Evolutionary conservation across 306 rosid genomes (phyloP).

Genomic region (Malus orientalis): DNA sequence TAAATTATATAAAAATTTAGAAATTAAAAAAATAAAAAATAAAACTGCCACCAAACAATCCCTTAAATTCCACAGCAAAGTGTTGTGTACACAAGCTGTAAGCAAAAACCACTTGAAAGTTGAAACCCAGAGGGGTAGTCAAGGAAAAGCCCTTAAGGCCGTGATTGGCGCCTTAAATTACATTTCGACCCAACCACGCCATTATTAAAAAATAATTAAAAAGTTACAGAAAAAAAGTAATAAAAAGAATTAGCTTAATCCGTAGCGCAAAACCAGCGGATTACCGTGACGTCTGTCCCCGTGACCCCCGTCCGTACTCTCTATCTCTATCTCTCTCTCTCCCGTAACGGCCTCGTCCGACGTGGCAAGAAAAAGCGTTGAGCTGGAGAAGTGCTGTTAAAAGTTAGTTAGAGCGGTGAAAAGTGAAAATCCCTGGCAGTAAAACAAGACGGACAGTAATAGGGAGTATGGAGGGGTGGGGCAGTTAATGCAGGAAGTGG

Average conservation of each 20-base stretch:
- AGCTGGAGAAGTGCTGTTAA: background rate
- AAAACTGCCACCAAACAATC: constrained; percentile 14
- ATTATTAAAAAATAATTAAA: background rate
- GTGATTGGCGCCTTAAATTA: constrained; percentile 69
- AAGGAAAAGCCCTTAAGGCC: constrained; percentile 30
- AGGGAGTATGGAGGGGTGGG: background rate
- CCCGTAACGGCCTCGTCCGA: constrained; percentile 3
- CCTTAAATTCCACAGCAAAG: background rate
- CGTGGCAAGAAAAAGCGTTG: constrained; percentile 6
- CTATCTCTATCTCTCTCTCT: background rate
- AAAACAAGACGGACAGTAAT: background rate
- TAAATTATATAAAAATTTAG: background rate
- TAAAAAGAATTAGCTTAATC: background rate
- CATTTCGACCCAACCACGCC: constrained; percentile 33
- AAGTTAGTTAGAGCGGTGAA: background rate
- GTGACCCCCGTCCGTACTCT: constrained; percentile 19
- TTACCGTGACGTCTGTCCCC: constrained; percentile 17
- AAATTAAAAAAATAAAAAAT: background rate
- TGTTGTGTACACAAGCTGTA: constrained; percentile 7
- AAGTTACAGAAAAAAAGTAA: background rate
- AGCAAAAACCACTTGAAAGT: constrained; percentile 19
- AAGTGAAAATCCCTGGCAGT: background rate
- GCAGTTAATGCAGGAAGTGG: constrained; percentile 12
- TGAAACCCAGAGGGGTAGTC: constrained; percentile 24
- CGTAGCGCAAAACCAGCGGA: constrained; percentile 14